These are phyloP conservation scores for Puccinia hordei DNA, from an alignment of 1,284 basidiomycete species.

Conservation along the genomic window DNA sequence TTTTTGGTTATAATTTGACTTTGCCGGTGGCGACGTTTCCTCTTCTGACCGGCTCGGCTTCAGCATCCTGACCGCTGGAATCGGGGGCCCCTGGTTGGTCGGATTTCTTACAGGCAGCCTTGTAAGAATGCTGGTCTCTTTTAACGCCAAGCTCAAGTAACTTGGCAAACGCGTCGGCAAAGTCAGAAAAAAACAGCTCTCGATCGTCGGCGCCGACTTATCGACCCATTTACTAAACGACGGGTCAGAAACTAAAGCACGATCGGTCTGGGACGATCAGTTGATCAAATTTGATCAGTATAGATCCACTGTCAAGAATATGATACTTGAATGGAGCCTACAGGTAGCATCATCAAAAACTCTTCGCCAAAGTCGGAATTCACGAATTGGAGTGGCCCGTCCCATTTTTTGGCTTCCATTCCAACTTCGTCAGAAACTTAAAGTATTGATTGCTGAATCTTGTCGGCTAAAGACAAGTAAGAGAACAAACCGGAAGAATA, in stretches of 20 bases:
- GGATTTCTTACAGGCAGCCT: slow-evolving; percentile 35
- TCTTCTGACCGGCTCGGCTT: slow-evolving; percentile 25
- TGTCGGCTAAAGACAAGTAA: slow-evolving; percentile 62
- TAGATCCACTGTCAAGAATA: slow-evolving; percentile 2
- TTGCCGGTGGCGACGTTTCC: slow-evolving; percentile 12
- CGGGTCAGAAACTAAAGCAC: slow-evolving; percentile 61
- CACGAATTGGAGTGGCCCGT: slow-evolving; percentile 63
- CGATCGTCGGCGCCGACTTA: slow-evolving; percentile 64
- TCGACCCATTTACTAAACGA: slow-evolving; percentile 61
- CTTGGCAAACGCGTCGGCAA: slow-evolving; percentile 61
- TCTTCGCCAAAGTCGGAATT: slow-evolving; percentile 62
- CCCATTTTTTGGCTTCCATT: slow-evolving; percentile 64
- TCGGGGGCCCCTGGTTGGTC: slow-evolving; percentile 19
- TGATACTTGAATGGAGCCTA: slow-evolving; percentile 55
- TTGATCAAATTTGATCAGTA: slow-evolving; percentile 55
- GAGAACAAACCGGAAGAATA: slow-evolving; percentile 54
- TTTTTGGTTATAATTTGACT: background rate
- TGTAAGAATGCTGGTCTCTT: slow-evolving; percentile 25
- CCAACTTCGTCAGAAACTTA: slow-evolving; percentile 60
- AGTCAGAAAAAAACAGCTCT: slow-evolving; percentile 65
- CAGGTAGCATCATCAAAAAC: slow-evolving; percentile 67
- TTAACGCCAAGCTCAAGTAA: slow-evolving; percentile 59
- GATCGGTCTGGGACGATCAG: slow-evolving; percentile 56
- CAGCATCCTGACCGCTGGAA: slow-evolving; percentile 26
- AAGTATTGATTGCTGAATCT: slow-evolving; percentile 64